Evolutionary conservation across 1,284 basidiomycete genomes (phyloP).

Genomic region (Microbotryum lychnidis-dioicae): DNA sequence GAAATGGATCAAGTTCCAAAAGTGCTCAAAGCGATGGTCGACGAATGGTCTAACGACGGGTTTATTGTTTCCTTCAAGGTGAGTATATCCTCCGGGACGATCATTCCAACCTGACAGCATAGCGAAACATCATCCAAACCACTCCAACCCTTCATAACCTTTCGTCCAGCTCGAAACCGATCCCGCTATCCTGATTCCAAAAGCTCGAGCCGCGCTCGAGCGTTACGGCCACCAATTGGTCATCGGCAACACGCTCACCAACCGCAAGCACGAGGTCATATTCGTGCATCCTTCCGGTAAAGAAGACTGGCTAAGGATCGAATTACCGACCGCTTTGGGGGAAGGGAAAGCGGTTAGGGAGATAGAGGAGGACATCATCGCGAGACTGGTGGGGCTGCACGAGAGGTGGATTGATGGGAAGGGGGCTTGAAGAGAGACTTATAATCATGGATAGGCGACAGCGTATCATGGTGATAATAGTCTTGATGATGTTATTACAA

Average conservation of each 20-base stretch:
- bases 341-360: constrained; percentile 41
- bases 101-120: not conserved
- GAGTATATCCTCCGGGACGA: constrained; percentile 8
- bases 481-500: not conserved
- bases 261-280: constrained; percentile 83
- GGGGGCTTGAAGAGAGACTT: not conserved
- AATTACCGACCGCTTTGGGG: too few relatives aligned
- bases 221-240: constrained; percentile 96
- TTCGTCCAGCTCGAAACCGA: constrained; percentile 81
- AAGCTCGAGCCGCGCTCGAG: constrained; percentile 76
- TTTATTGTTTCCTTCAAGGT: constrained; percentile 98
- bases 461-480: not conserved
- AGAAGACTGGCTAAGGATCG: too few relatives aligned
- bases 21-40: constrained; percentile 81
- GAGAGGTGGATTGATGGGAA: constrained; percentile 51
- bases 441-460: not conserved
- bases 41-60: constrained; percentile 85
- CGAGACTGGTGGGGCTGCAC: constrained; percentile 66
- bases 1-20: constrained; percentile 99
- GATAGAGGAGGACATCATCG: constrained; percentile 87
- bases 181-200: constrained; percentile 69
- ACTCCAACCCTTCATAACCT: not conserved
- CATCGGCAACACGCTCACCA: constrained; percentile 86
- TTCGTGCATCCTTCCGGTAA: constrained; percentile 50
- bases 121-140: not conserved